Base-by-base conservation (phyloP, 176 grass and related monocot genomes). In the Triticum urartu region DNA sequence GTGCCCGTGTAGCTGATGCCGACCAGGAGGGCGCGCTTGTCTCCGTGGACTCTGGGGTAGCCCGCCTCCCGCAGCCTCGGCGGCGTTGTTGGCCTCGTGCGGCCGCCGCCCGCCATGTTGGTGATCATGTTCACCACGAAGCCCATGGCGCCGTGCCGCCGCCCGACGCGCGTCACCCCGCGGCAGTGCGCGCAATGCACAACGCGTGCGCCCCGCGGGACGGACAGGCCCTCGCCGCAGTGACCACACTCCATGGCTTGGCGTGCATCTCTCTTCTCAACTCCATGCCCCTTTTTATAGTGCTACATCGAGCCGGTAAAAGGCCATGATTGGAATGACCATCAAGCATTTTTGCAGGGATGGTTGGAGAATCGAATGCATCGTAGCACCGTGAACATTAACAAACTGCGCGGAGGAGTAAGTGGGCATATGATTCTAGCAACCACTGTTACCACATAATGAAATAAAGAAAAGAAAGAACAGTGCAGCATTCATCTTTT, bases 21-120 rank as follows among this genome's bases (percentile, higher is more conserved):
- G 81, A 98, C 60, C 10, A 98, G 87, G 45, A 98, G 78, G 9
- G 96, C 96, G 64, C 90, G 92, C 83, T 95, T 95, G 26, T 91
- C 92, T 77, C 96, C 73, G 3, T 74, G 89, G 39, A 42, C 70
- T 33, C 8, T 30, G 35, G 90, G 91, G 83, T 88, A 98, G 62
- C 58, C 5, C 17, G 61, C 58, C 71, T 47, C 71, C 75, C 50
- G 69, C 11, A 42, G 67, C 85, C 33, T 21, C 45, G 70, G 9
- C 4, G 71, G 81, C 6, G n/a, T 15, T 17, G 5, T 39, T 24
- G 61, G 79, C 39, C 62, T 11, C 60, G 3, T 4, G 12, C 10
- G 50, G 5, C 50, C 42, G 15, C 61, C n/a, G 45, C 39, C 58
- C 3, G 1, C 87, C 1, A 86, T 47, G 71, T 74, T 45, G 71